Evolutionary conservation across 345 rosid species (phyloP), one percentile per base, ranked within the genome.

Genomic region (Acer negundo): DNA sequence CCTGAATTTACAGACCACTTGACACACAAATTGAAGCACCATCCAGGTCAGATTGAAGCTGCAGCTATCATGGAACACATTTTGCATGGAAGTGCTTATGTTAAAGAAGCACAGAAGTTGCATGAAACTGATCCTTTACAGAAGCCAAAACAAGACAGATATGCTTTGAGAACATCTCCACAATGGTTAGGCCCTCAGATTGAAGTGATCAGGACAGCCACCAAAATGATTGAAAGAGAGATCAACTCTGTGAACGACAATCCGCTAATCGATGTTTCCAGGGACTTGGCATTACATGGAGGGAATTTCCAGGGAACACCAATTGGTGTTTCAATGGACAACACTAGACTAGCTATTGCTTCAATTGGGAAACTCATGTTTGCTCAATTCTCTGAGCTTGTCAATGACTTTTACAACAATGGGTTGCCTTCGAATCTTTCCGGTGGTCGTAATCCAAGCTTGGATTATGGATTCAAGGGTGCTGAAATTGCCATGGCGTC

Each of bases 301-400:
- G 97, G 97, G 3, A 92, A 92, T 78, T 92, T 92, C 87, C 97
- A 91, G 67, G 97, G 97, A 15, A 91, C 97, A 15, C 97, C 95
- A 0, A 89, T 92, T 62, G 97, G 97, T n/a, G 95, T 92, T 9
- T 90, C 97, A 0, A 92, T 89, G 95, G 97, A 91, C 75, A 92
- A 92, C 80, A 88, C 90, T 3, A 79, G 97, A 13, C 77, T 90
- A 5, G 95, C 93, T 5, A 78, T 92, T 1, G 92, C 93, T 0
- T 82, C 97, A 0, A 91, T 91, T 16, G 95, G 97, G 1, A 92
- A 91, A 62, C 91, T 92, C 76, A 77, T 92, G 93, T 91, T 92
- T 69, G 97, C 95, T 20, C 93, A 92, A 28, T 87, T 92, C 76
- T 87, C 90, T 0, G 97, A 91, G 86, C 92, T 89, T 5, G 97